These are phyloP conservation scores for Kalanchoe fedtschenkoi DNA, from an alignment of 164 flowering plant genomes.

Conservation along the genomic window DNA sequence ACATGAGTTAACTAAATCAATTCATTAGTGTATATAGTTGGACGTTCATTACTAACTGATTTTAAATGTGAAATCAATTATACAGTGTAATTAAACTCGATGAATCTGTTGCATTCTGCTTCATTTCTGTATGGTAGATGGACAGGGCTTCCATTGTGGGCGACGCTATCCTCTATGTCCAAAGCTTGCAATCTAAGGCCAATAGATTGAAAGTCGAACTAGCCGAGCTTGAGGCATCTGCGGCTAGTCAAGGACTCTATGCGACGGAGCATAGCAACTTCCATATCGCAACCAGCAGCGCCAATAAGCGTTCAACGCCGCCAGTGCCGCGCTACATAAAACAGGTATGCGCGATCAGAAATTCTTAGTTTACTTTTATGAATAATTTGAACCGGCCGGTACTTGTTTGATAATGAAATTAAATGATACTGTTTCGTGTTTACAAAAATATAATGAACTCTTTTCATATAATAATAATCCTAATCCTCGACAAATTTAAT, in stretches of 20 bases:
- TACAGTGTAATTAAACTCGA: not conserved
- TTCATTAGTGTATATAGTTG: too few species aligned
- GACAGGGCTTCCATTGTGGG: slow-evolving; percentile 91
- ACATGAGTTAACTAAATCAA: too few species aligned
- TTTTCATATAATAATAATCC: too few species aligned
- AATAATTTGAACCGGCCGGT: too few species aligned
- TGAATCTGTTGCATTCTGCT: not conserved
- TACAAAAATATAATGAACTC: too few species aligned
- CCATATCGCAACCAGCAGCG: slow-evolving; percentile 3
- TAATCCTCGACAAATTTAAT: too few species aligned
- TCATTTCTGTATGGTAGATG: slow-evolving; percentile 43
- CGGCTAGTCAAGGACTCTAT: slow-evolving; percentile 12
- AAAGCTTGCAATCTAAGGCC: slow-evolving; percentile 57
- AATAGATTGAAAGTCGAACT: slow-evolving; percentile 59
- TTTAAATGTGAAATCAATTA: not conserved
- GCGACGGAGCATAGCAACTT: slow-evolving; percentile 11
- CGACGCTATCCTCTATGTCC: slow-evolving; percentile 63
- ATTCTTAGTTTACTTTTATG: too few species aligned
- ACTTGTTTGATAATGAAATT: too few species aligned
- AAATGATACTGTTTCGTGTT: not conserved
- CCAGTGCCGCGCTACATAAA: not conserved
- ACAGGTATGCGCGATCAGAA: too few species aligned
- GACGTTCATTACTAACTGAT: too few species aligned
- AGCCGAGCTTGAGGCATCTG: slow-evolving; percentile 45
- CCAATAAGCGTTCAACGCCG: not conserved